Base-by-base conservation (phyloP, 1,284 basidiomycete genomes). In the Phellopilus nigrolimitatus region DNA sequence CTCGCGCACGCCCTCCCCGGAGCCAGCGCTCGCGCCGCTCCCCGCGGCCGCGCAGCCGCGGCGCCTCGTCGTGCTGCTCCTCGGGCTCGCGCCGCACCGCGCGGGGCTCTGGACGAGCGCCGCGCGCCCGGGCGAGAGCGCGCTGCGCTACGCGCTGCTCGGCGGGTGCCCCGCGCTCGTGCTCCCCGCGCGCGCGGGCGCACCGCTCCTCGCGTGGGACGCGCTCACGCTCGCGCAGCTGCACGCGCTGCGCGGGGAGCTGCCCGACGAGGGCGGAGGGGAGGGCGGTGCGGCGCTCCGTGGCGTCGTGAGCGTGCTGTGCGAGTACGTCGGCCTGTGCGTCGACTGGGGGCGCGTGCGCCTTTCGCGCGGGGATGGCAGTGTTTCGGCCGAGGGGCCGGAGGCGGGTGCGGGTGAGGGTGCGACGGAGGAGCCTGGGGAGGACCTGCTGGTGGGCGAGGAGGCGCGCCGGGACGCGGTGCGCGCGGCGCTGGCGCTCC, bases 161-260 rank as follows among this genome's bases (percentile, higher is more conserved):
- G 80, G 80, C 62, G 80, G 80, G 3, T 81, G 78, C 60, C 78
- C 80, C 0, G 72, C 77, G 4, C 62, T 84, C 36, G 76, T 83
- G 4, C 64, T 82, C 3, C 80, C 81, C 7, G 80, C 74, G 22
- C 77, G 75, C 61, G 57, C 72, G 4, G 81, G 82, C 27, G 75
- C 76, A 36, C 81, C 81, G 24, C 69, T 84, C 31, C 60, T 82
- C 15, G 78, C 79, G 3, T 84, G 81, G 80, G 78, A 82, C 61
- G 69, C 71, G 15, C 64, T 80, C 56, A 83, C 80, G 19, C 66
- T 84, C 22, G 74, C 78, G 57, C 63, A 78, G 53, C 59, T 85
- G 13, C 82, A 80, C 75, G 68, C 74, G 53, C 52, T 60, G n/a
- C 67, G 78, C 13, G 59, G 67, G 22, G 60, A 79, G 10, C 75